Evolutionary conservation across 2,329 filamentous ascomycete genomes (phyloP), one percentile per base, ranked within the genome.

Genomic region (Pseudogymnoascus sp.): DNA sequence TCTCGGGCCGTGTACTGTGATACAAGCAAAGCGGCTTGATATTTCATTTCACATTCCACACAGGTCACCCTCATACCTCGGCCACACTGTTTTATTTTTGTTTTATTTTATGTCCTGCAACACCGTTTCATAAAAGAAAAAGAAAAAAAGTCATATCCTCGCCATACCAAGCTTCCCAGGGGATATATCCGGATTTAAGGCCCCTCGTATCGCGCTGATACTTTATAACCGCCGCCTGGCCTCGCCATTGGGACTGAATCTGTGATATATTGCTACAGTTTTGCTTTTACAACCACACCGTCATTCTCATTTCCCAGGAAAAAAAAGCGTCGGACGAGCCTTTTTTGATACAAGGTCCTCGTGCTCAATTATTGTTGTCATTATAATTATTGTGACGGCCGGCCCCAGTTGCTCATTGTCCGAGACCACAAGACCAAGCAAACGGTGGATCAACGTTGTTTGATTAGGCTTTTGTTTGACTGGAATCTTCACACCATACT

Each of bases 391-490:
- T 52, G 45, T 52, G 45, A 52, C 45, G 45, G 45, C 45, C 26
- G 45, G 45, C 23, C 45, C 45, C 45, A 52, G 45, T 52, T 23
- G 45, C 45, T 52, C 45, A 29, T 52, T 52, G 45, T 8, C 26
- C 45, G 45, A 52, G 45, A 52, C 45, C 45, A 29, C 45, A 52
- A 29, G 45, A 52, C 45, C 23, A 52, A 52, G 45, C 45, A 52
- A 52, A 52, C 43, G 43, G 43, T 52, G 43, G 43, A 52, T 52
- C 45, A 52, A 52, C 45, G 45, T 52, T 52, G 45, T 52, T 52
- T 52, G 45, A 52, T 52, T 52, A 31, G 45, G 23, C 26, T 31
- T 52, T 52, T 52, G 45, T 29, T 52, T 52, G 45, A 52, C 45
- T 52, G 45, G 45, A 52, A 52, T 52, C 23, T 52, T 31, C 23